A percentile compares a stretch with the other conserved stretches of the same genome.
These are phyloP conservation scores for Tympanopsis confertula DNA, from an alignment of 2,329 filamentous ascomycete genomes.

Conservation along the genomic window DNA sequence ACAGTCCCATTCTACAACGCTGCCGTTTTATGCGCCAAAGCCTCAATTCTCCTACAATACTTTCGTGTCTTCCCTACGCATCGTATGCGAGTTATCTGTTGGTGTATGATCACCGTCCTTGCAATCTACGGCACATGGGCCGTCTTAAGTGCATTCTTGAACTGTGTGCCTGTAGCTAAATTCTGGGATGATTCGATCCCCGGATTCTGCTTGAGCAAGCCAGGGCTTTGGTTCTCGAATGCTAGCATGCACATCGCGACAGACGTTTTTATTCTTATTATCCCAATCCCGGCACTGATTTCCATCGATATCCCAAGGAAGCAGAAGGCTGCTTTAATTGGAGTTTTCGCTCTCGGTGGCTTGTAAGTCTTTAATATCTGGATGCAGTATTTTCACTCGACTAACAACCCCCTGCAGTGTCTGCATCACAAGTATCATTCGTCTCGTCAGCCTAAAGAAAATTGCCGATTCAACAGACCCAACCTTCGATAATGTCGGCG, in stretches of 20 bases:
- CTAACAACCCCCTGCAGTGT: constrained; percentile 16
- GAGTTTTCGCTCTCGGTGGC: constrained; percentile 25
- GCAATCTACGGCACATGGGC: constrained; percentile 13
- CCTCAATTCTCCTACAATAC: constrained; percentile 1
- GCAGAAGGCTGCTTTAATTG: constrained; percentile 24
- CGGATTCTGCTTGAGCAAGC: constrained; percentile 21
- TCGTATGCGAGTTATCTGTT: constrained; percentile 5
- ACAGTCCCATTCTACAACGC: not conserved
- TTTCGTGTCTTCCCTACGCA: not conserved
- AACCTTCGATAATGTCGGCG: constrained; percentile 16
- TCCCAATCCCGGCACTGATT: constrained; percentile 27
- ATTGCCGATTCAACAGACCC: constrained; percentile 14
- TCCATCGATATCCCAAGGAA: constrained; percentile 20
- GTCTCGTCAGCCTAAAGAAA: constrained; percentile 13
- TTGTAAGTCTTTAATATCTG: constrained; percentile 17
- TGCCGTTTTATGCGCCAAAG: not conserved
- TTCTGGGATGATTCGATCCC: constrained; percentile 14
- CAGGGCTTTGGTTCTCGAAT: constrained; percentile 27
- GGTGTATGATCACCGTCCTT: constrained; percentile 10
- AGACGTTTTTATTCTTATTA: constrained; percentile 23
- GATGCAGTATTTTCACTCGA: not conserved
- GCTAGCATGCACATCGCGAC: constrained; percentile 26
- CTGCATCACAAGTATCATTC: constrained; percentile 23
- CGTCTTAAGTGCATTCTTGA: constrained; percentile 15
- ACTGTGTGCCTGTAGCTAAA: constrained; percentile 15